Evolutionary conservation across 768 basidiomycete genomes (phyloP).

Genomic region (Russula compacta): DNA sequence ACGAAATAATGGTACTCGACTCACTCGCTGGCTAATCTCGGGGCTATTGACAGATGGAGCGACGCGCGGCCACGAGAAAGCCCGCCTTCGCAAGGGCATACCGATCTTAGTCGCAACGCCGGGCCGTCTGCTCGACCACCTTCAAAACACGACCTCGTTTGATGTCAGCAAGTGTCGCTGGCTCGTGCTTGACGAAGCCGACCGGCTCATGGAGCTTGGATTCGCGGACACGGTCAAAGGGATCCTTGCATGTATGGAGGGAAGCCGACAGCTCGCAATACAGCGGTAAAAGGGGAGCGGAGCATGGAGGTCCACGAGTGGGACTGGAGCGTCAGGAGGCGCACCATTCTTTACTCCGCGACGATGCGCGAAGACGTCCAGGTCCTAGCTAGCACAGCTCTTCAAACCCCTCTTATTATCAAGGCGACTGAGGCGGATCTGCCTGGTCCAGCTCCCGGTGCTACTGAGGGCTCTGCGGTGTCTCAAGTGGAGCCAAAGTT

Average conservation of each 20-base stretch:
- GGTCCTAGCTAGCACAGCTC: constrained; percentile 75
- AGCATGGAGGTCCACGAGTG: constrained; percentile 72
- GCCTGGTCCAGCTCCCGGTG: constrained; percentile 23
- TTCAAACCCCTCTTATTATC: constrained; percentile 75
- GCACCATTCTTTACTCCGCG: constrained; percentile 89
- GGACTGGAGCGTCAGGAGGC: constrained; percentile 70
- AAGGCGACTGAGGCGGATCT: constrained; percentile 53
- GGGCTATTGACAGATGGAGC: constrained; percentile 88
- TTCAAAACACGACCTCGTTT: constrained; percentile 91
- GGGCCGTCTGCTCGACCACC: constrained; percentile 88
- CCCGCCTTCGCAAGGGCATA: constrained; percentile 85
- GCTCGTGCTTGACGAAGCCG: constrained; percentile 96
- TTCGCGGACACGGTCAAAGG: constrained; percentile 93
- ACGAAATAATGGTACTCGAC: constrained; percentile 35
- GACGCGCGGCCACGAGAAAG: constrained; percentile 91
- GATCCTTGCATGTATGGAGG: constrained; percentile 81
- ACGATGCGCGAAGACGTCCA: constrained; percentile 95
- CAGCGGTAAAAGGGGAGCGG: constrained; percentile 57
- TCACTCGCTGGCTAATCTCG: constrained; percentile 93
- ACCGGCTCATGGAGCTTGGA: constrained; percentile 94
- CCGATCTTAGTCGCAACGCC: constrained; percentile 96
- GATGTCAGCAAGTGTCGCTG: constrained; percentile 90
- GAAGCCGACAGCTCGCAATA: constrained; percentile 61
- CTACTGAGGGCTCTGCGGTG: constrained; percentile 17
- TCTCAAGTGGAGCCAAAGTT: constrained; percentile 50